Conservation (phyloP, 768 basidiomycete genomes). For the Asterophora parasitica region DNA sequence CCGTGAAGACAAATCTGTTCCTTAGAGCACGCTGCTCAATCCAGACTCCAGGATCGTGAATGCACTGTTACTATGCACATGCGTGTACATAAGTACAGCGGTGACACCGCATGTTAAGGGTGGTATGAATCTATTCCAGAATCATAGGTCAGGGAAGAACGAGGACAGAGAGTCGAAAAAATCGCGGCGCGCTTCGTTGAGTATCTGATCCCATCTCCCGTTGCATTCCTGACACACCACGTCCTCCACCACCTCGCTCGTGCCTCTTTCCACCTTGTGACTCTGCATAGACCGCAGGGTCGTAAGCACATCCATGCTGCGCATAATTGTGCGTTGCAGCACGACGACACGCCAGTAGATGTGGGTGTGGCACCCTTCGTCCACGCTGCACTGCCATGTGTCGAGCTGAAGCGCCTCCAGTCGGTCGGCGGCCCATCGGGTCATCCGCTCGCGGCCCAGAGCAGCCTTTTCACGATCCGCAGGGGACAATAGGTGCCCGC, state of each 20-base stretch:
- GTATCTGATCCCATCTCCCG: conserved; percentile 19
- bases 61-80: too few species aligned
- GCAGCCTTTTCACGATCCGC: conserved; percentile 19
- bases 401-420: conserved; percentile 18
- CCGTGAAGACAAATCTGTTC: too few species aligned
- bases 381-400: conserved; percentile 18
- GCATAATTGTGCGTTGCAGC: conserved; percentile 18
- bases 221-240: conserved; percentile 21
- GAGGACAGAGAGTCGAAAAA: conserved; percentile 20
- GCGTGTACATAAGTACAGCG: not conserved
- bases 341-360: conserved; percentile 23
- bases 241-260: conserved; percentile 18
- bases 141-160: conserved; percentile 21
- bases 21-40: too few species aligned
- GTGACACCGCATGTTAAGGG: not conserved
- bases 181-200: conserved; percentile 19
- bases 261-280: conserved; percentile 20
- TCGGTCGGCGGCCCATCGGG: conserved; percentile 19
- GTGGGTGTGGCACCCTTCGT: conserved; percentile 16
- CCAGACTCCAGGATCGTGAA: too few species aligned
- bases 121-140: conserved; percentile 1
- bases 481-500: conserved; percentile 15
- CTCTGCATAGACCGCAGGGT: conserved; percentile 20
- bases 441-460: conserved; percentile 21
- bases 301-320: conserved; percentile 18